Conservation (phyloP, 1,284 basidiomycete genomes). For the Malassezia restricta region DNA sequence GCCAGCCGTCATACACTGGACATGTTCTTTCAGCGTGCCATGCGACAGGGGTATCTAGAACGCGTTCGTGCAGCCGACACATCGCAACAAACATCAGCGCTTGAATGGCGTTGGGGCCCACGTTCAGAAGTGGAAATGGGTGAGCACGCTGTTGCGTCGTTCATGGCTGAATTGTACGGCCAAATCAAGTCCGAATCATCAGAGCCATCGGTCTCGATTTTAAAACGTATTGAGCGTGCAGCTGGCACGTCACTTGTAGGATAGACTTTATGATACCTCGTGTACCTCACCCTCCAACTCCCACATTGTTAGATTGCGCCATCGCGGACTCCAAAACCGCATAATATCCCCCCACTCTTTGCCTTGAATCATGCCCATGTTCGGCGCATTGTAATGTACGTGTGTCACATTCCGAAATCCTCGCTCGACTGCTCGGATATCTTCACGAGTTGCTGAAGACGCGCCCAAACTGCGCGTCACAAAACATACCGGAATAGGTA, state of each 20-base stretch:
- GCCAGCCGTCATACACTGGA: conserved; percentile 12
- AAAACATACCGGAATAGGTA: conserved; percentile 3
- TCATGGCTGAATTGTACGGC: conserved; percentile 25
- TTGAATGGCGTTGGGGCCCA: conserved; percentile 41
- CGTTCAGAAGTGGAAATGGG: conserved; percentile 36
- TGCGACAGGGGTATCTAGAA: conserved; percentile 36
- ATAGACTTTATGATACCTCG: conserved; percentile 1
- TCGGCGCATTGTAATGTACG: neutral
- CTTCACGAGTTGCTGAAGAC: neutral
- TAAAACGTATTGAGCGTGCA: conserved; percentile 9
- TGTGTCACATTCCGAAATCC: conserved; percentile 6
- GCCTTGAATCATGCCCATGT: conserved; percentile 8
- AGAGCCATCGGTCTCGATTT: neutral
- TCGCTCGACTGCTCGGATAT: neutral
- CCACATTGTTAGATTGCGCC: conserved; percentile 18
- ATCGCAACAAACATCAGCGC: neutral
- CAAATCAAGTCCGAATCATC: conserved; percentile 7
- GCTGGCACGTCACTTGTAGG: conserved; percentile 13
- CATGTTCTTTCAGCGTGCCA: conserved; percentile 12
- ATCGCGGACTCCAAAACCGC: conserved; percentile 21
- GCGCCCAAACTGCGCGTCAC: neutral
- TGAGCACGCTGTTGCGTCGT: conserved; percentile 30
- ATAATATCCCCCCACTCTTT: conserved; percentile 26
- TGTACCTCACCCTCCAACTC: conserved; percentile 22
- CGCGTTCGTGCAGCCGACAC: conserved; percentile 4